Evolutionary conservation across 805 yeast species (phyloP).

Genomic region (Saccharomycopsis sp.): DNA sequence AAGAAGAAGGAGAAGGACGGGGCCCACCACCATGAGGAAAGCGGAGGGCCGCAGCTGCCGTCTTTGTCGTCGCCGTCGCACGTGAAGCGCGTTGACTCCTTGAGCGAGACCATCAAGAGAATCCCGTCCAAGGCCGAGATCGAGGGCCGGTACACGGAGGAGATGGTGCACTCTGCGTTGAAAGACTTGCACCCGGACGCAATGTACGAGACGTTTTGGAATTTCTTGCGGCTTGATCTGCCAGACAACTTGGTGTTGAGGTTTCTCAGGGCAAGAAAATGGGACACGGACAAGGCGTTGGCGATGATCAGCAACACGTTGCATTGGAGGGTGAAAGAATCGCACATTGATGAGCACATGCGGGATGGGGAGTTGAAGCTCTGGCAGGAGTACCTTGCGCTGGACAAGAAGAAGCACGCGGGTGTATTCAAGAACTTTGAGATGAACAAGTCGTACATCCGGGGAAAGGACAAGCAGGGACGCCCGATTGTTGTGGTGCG

Average conservation of each 20-base stretch:
- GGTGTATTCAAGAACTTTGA: conserved; percentile 51
- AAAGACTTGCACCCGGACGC: conserved; percentile 44
- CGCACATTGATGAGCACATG: conserved; percentile 53
- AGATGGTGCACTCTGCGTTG: conserved; percentile 39
- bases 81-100: conserved; percentile 16
- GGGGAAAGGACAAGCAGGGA: conserved; percentile 62
- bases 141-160: conserved; percentile 29
- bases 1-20: conserved; percentile 14
- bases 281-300: conserved; percentile 60
- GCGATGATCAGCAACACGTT: conserved; percentile 66
- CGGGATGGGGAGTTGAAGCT: conserved; percentile 57
- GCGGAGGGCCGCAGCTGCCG: conserved; percentile 1
- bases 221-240: conserved; percentile 60
- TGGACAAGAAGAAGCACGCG: conserved; percentile 25
- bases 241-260: conserved; percentile 74
- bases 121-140: conserved; percentile 25
- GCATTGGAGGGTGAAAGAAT: conserved; percentile 63
- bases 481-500: conserved; percentile 79
- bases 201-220: conserved; percentile 46
- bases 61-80: too few species aligned
- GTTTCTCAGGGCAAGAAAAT: conserved; percentile 80
- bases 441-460: conserved; percentile 60
- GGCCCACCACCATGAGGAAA: background rate
- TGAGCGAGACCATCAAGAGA: conserved; percentile 16
- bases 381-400: conserved; percentile 10